These are phyloP conservation scores for Sporothrix brasiliensis DNA, from an alignment of 2,329 filamentous ascomycete genomes.

Conservation along the genomic window DNA sequence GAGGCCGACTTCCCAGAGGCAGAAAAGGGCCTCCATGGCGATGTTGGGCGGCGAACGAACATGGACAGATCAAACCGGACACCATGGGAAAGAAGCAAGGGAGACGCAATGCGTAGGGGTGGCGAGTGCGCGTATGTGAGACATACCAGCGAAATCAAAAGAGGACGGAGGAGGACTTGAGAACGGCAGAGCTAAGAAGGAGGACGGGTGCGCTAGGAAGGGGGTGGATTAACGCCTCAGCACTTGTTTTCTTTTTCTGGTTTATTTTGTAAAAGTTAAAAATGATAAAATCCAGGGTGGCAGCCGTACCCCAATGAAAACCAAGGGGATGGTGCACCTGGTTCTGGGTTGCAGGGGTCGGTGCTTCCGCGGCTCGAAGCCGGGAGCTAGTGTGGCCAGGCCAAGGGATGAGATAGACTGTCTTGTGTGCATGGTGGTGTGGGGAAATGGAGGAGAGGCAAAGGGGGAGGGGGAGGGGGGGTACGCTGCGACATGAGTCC, in stretches of 20 bases:
- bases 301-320: neutral
- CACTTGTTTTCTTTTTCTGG: neutral
- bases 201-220: conserved; percentile 15
- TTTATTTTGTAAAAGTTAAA: conserved; percentile 19
- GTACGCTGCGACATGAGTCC: neutral
- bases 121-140: neutral
- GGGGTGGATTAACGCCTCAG: neutral
- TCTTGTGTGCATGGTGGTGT: conserved; percentile 17
- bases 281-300: conserved; percentile 7
- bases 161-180: neutral
- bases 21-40: neutral
- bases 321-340: conserved; percentile 12
- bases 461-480: neutral
- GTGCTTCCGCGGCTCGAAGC: conserved; percentile 3
- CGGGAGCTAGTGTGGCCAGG: conserved; percentile 21
- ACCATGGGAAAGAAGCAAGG: conserved; percentile 1
- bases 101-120: conserved; percentile 14
- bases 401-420: conserved; percentile 20
- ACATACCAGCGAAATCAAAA: neutral
- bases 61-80: neutral
- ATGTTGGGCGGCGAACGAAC: neutral
- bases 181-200: neutral
- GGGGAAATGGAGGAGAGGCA: neutral
- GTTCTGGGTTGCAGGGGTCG: conserved; percentile 1
- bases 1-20: neutral